phyloP scores from a whole-genome alignment of 805 yeast genomes.

The Pichia membranifaciens region DNA sequence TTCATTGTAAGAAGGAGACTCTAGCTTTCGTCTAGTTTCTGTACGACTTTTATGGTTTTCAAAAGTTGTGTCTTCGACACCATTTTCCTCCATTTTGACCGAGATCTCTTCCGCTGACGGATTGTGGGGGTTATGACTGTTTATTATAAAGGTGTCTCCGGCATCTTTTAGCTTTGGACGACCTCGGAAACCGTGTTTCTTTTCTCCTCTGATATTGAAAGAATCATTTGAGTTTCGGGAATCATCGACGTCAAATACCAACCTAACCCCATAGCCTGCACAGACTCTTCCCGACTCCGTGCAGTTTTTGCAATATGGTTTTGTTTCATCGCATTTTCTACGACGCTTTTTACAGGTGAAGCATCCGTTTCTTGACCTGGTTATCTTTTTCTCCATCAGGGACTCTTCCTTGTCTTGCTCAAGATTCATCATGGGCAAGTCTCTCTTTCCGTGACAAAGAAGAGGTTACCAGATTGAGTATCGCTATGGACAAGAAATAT shows the following conservation, averaged over 20 bases:
- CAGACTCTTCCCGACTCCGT: constrained; percentile 38
- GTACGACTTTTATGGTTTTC: too few species aligned
- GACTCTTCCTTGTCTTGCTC: constrained; percentile 23
- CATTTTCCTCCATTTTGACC: too few species aligned
- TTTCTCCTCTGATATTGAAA: constrained; percentile 29
- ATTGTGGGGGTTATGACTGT: neutral
- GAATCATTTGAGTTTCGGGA: constrained; percentile 27
- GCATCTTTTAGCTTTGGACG: constrained; percentile 31
- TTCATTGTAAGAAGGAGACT: too few species aligned
- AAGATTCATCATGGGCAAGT: neutral
- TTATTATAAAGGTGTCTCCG: neutral
- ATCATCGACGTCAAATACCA: constrained; percentile 48
- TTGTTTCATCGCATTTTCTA: constrained; percentile 51
- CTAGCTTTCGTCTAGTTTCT: too few species aligned
- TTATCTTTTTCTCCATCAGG: constrained; percentile 19
- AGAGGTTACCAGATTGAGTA: neutral
- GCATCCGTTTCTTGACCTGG: constrained; percentile 51
- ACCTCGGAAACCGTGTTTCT: constrained; percentile 38
- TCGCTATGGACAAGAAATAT: too few species aligned
- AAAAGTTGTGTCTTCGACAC: too few species aligned
- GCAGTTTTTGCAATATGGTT: constrained; percentile 48
- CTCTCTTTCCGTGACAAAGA: neutral
- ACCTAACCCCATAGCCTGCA: constrained; percentile 44
- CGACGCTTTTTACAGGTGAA: constrained; percentile 52
- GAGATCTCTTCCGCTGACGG: too few species aligned